These are phyloP conservation scores for Phytophthora gonapodyides DNA, from an alignment of 352 stramenopile genomes.

Conservation along the genomic window DNA sequence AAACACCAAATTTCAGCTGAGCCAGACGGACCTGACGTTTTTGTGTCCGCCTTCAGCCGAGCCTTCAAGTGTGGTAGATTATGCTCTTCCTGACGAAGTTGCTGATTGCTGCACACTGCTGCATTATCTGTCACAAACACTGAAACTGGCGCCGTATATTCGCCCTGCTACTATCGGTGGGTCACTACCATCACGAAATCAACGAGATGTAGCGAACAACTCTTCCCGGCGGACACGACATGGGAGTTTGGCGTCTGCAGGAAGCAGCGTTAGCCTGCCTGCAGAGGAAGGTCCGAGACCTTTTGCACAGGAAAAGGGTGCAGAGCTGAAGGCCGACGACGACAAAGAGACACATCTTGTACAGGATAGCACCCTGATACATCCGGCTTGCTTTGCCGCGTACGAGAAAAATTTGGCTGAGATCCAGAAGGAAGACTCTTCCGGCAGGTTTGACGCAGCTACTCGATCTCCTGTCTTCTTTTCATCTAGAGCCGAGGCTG, in stretches of 20 bases:
- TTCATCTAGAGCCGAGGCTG: background rate
- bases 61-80: constrained; percentile 47
- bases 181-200: constrained; percentile 20
- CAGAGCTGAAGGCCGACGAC: background rate
- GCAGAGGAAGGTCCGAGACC: constrained; percentile 27
- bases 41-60: constrained; percentile 60
- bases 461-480: constrained; percentile 41
- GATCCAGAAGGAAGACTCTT: constrained; percentile 6
- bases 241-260: constrained; percentile 31
- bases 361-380: constrained; percentile 23
- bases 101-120: constrained; percentile 43
- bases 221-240: constrained; percentile 22
- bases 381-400: constrained; percentile 41
- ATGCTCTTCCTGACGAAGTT: constrained; percentile 50
- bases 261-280: constrained; percentile 26
- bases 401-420: constrained; percentile 25
- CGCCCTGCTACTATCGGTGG: constrained; percentile 47
- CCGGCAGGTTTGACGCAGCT: constrained; percentile 21
- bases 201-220: constrained; percentile 18
- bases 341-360: background rate
- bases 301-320: constrained; percentile 8
- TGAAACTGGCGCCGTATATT: constrained; percentile 58
- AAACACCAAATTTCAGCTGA: constrained; percentile 88
- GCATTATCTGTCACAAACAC: constrained; percentile 66
- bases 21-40: constrained; percentile 69